A percentile compares a stretch with the other conserved stretches of the same genome.
These are phyloP conservation scores for Usnea hakonensis DNA, from an alignment of 495 filamentous ascomycete species.

Conservation along the genomic window DNA sequence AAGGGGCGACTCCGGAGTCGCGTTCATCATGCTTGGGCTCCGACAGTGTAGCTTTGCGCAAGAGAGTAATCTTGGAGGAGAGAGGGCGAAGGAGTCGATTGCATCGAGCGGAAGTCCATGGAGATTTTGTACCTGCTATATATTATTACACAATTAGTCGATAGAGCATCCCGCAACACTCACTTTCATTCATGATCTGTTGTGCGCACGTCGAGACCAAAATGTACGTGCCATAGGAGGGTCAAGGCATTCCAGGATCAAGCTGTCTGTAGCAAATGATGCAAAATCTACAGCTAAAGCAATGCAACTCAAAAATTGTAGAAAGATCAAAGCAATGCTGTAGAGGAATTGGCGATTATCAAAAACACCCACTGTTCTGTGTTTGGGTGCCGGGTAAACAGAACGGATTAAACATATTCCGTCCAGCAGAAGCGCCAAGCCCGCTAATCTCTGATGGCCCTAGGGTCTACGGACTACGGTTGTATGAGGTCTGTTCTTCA, in stretches of 20 bases:
- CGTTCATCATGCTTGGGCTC: not conserved
- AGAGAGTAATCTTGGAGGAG: conserved; percentile 42
- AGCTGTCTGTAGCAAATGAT: not conserved
- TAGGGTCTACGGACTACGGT: too few relatives aligned
- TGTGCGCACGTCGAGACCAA: not conserved
- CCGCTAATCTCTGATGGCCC: too few relatives aligned
- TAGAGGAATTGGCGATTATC: not conserved
- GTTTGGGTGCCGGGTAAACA: conserved; percentile 7
- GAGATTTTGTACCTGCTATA: conserved; percentile 4
- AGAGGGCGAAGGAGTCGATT: conserved; percentile 49
- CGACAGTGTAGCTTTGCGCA: conserved; percentile 35
- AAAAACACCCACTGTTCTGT: not conserved
- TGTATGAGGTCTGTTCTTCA: too few relatives aligned
- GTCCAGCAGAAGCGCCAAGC: not conserved
- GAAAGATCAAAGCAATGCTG: conserved; percentile 11
- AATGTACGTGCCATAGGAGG: not conserved
- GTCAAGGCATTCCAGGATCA: not conserved
- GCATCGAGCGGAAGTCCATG: conserved; percentile 51
- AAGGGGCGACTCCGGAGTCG: not conserved
- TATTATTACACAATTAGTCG: not conserved
- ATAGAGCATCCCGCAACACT: not conserved
- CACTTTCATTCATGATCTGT: not conserved
- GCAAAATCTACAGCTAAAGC: not conserved
- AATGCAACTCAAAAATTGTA: conserved; percentile 4
- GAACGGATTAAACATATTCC: not conserved